A percentile compares a stretch with the other conserved stretches of the same genome.
These are phyloP conservation scores for Verticillium klebahnii DNA, from an alignment of 2,329 filamentous ascomycete species.

Conservation along the genomic window DNA sequence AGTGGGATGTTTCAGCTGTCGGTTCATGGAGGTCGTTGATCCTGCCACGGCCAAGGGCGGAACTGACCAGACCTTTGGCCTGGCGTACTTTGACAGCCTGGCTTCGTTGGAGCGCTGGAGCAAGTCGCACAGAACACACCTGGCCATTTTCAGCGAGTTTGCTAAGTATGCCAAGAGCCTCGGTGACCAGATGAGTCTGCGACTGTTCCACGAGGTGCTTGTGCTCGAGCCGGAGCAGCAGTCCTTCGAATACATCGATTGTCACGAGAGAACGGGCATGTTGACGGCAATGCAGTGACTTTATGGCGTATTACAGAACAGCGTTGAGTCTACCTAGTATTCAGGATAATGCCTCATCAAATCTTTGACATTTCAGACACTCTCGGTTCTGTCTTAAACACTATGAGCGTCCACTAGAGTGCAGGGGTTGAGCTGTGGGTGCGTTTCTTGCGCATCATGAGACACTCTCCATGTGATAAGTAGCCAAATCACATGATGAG, in stretches of 20 bases:
- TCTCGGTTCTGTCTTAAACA: too few relatives aligned
- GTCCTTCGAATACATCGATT: constrained; percentile 35
- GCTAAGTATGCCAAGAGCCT: constrained; percentile 31
- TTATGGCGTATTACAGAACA: too few relatives aligned
- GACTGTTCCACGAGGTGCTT: constrained; percentile 35
- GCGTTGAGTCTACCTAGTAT: too few relatives aligned
- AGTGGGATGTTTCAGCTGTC: constrained; percentile 38
- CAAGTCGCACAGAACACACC: constrained; percentile 31
- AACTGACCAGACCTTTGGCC: constrained; percentile 31
- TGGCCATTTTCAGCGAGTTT: constrained; percentile 35
- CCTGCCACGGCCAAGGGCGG: constrained; percentile 12
- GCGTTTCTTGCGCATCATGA: too few relatives aligned
- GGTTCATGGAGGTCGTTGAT: constrained; percentile 37
- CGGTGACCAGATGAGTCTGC: constrained; percentile 26
- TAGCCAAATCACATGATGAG: too few relatives aligned
- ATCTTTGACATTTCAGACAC: too few relatives aligned
- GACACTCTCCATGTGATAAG: too few relatives aligned
- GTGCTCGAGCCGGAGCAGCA: constrained; percentile 33
- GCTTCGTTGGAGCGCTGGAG: constrained; percentile 33
- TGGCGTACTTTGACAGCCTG: constrained; percentile 37
- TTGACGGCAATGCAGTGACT: constrained; percentile 1
- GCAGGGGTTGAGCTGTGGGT: too few relatives aligned
- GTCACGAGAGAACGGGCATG: constrained; percentile 31
- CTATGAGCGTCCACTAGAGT: too few relatives aligned
- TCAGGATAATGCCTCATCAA: too few relatives aligned